Evolutionary conservation across 176 grass and related monocot genomes (phyloP).

Genomic region (Aechmea fasciata): DNA sequence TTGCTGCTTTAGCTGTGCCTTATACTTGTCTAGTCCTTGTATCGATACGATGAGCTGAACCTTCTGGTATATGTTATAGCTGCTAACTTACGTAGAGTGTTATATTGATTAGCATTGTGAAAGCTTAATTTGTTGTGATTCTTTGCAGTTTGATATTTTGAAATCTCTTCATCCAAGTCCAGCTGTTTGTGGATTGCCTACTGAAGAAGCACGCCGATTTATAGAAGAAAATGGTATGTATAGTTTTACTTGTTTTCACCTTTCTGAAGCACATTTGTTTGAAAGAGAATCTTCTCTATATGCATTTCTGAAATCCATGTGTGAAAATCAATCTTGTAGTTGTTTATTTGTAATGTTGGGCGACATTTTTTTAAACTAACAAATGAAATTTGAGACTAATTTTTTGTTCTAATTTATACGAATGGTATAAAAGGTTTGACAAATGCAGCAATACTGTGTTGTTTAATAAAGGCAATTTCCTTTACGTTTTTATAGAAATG

Average conservation of each 20-base stretch:
- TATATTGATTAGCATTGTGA: not conserved
- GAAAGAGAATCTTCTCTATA: too few relatives aligned
- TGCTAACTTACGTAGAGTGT: not conserved
- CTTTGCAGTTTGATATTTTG: slow-evolving; percentile 82
- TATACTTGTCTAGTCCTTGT: too few relatives aligned
- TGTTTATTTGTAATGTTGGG: too few relatives aligned
- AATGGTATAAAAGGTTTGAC: not conserved
- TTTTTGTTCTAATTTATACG: not conserved
- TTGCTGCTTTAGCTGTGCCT: too few relatives aligned
- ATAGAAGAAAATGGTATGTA: slow-evolving; percentile 72
- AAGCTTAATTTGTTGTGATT: slow-evolving; percentile 1
- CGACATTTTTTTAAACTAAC: too few relatives aligned
- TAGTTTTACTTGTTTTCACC: not conserved
- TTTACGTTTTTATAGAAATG: slow-evolving; percentile 48
- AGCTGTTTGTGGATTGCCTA: slow-evolving; percentile 89
- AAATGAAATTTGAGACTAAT: not conserved
- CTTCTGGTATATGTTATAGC: too few relatives aligned
- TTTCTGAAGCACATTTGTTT: not conserved
- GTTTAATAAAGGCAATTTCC: not conserved
- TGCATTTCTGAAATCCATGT: too few relatives aligned
- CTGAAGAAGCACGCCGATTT: slow-evolving; percentile 56
- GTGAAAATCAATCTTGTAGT: too few relatives aligned
- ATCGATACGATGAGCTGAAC: too few relatives aligned
- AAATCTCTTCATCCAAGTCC: slow-evolving; percentile 89
- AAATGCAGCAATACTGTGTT: not conserved